Evolutionary conservation across 805 yeast species (phyloP), one percentile per base, ranked within the genome.

Genomic region (Kregervanrija pseudodelftensis): DNA sequence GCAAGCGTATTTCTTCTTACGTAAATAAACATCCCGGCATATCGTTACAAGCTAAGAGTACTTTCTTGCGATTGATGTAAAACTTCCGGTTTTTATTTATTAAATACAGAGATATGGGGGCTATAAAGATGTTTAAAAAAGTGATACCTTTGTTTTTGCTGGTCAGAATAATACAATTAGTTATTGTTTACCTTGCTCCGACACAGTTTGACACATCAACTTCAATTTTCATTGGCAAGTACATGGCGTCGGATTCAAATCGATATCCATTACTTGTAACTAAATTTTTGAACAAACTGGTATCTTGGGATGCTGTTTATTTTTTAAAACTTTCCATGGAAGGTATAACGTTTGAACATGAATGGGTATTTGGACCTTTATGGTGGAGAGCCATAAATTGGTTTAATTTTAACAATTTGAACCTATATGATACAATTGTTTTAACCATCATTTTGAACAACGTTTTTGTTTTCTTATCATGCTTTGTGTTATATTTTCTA

Each of bases 271-370:
- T 43, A 37, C 41, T 32, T 32, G 11, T 9, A 39, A 49, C 30
- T 3, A 37, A 54, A n/a, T 39, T 79, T 1, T 56, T 78, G 42
- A 69, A 74, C 42, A 78, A 75, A 44, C 67, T 87, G 4, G 65
- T 85, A 22, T 72, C 80, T 3, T 91, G 98, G 98, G 99, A 91
- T 60, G 72, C 82, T 1, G 93, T 89, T 0, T 89, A 81, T 61
- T 89, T 85, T 56, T 60, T 75, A 12, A 77, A 80, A 38, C 60
- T 81, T 44, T 77, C 85, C 32, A 58, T 63, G 9, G 61, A 73
- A 12, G 78, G 73, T 0, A 64, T 70, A 2, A 60, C 65, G n/a
- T 90, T 71, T 62, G 98, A 91, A 63, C 96, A 91, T 60, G 95
- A 89, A 63, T 85, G 78, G 72, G 97, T 95, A 4, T 91, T 87